Conservation (phyloP, 306 rosid genomes). For the Luffa acutangula region DNA sequence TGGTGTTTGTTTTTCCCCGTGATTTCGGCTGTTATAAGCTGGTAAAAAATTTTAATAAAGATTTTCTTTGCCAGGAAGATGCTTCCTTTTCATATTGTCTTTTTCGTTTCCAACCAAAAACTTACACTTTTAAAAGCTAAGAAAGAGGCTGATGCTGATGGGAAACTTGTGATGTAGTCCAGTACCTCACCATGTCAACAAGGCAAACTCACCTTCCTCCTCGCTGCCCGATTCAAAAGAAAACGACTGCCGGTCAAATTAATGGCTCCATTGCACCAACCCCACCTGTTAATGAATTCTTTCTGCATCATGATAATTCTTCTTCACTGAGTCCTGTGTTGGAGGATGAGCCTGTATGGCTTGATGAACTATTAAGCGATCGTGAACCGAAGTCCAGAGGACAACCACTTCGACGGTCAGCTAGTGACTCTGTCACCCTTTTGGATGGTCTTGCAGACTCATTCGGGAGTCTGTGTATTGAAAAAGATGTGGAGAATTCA, state of each 20-base stretch:
- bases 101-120: conserved; percentile 3
- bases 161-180: conserved; percentile 14
- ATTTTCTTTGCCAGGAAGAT: not conserved
- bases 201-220: conserved; percentile 42
- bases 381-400: conserved; percentile 13
- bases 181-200: conserved; percentile 30
- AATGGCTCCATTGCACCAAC: conserved; percentile 4
- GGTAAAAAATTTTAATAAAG: not conserved
- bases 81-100: not conserved
- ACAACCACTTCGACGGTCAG: conserved; percentile 21
- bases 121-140: not conserved
- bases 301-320: not conserved
- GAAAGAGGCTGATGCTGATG: conserved; percentile 16
- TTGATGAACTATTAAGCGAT: conserved; percentile 22
- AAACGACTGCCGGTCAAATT: conserved; percentile 12
- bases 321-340: conserved; percentile 11
- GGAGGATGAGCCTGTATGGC: conserved; percentile 34
- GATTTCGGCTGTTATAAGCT: not conserved
- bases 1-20: not conserved
- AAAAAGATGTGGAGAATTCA: conserved; percentile 10
- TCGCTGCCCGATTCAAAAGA: conserved; percentile 35
- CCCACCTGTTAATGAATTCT: conserved; percentile 7
- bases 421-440: conserved; percentile 27
- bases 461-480: conserved; percentile 8
- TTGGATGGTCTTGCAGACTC: conserved; percentile 23